Percentiles rank a stretch among this genome's conserved stretches.
These are phyloP conservation scores for Sordariomycetes sp. DNA, from an alignment of 2,329 filamentous ascomycete genomes.

Conservation along the genomic window DNA sequence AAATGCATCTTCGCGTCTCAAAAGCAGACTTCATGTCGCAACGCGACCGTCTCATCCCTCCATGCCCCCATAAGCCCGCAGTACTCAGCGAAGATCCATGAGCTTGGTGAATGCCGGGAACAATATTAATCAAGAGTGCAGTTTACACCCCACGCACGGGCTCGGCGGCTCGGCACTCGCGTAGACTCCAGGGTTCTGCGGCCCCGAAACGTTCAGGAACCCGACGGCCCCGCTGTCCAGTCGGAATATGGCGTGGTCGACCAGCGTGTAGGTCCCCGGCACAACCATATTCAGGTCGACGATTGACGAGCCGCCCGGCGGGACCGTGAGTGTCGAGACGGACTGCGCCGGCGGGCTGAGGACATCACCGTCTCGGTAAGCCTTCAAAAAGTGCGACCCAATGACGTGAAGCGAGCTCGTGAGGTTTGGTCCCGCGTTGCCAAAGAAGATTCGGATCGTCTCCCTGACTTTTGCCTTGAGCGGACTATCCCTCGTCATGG, in stretches of 20 bases:
- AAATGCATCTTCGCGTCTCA: not conserved
- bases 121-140: constrained; percentile 14
- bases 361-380: constrained; percentile 18
- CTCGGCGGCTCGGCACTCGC: constrained; percentile 12
- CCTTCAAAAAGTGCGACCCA: constrained; percentile 14
- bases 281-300: constrained; percentile 17
- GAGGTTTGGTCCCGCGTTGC: constrained; percentile 19
- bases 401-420: constrained; percentile 19
- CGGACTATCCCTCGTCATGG: constrained; percentile 15
- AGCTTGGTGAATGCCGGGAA: not conserved
- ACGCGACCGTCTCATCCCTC: not conserved
- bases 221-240: constrained; percentile 20
- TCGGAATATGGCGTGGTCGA: constrained; percentile 20
- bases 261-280: constrained; percentile 17
- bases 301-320: constrained; percentile 14
- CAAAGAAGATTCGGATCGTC: constrained; percentile 19
- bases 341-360: constrained; percentile 14
- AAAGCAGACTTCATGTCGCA: not conserved
- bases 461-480: constrained; percentile 16
- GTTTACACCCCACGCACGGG: constrained; percentile 17
- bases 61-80: not conserved
- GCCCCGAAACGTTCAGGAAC: constrained; percentile 18
- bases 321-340: constrained; percentile 14
- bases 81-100: not conserved
- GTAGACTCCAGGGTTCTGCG: constrained; percentile 14